A percentile compares a stretch with the other conserved stretches of the same genome.
phyloP scores from a whole-genome alignment of 805 yeast species.

The Isabelozyma rhagii region DNA sequence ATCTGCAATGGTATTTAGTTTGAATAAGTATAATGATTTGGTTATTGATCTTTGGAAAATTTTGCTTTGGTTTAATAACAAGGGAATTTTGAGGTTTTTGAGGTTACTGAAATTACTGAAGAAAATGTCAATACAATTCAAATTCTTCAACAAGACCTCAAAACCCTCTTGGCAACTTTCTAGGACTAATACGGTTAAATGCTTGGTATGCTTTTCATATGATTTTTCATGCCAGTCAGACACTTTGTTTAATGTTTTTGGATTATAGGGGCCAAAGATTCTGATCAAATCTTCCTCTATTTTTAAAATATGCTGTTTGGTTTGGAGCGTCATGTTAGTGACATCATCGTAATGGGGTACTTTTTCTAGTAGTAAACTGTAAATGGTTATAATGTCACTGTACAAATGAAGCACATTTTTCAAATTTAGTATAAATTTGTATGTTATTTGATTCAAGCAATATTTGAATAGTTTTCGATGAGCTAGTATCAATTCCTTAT shows the following conservation, averaged over 20 bases:
- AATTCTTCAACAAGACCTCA: constrained; percentile 15
- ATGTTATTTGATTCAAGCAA: constrained; percentile 30
- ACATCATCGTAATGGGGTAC: constrained; percentile 41
- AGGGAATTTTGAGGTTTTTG: constrained; percentile 34
- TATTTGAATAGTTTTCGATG: constrained; percentile 29
- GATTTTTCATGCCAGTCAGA: constrained; percentile 21
- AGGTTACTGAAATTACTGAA: constrained; percentile 36
- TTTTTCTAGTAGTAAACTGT: constrained; percentile 35
- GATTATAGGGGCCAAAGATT: constrained; percentile 16
- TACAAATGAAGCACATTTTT: constrained; percentile 35
- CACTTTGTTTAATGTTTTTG: not conserved
- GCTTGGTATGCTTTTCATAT: constrained; percentile 23
- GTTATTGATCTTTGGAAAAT: constrained; percentile 21
- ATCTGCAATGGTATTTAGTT: constrained; percentile 30
- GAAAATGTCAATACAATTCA: constrained; percentile 36
- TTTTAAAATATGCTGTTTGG: constrained; percentile 15
- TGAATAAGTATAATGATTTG: constrained; percentile 23
- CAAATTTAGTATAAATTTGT: constrained; percentile 20
- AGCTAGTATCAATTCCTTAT: constrained; percentile 21
- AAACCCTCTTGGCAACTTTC: constrained; percentile 13
- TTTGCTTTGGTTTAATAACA: constrained; percentile 29
- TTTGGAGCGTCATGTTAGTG: constrained; percentile 25
- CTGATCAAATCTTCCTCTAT: constrained; percentile 31
- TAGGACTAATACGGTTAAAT: constrained; percentile 14
- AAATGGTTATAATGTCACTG: constrained; percentile 36